A percentile compares a stretch with the other conserved stretches of the same genome.
Evolutionary conservation across 192 early-diverging fungal species (phyloP).

Genomic region (Coemansia sp.): DNA sequence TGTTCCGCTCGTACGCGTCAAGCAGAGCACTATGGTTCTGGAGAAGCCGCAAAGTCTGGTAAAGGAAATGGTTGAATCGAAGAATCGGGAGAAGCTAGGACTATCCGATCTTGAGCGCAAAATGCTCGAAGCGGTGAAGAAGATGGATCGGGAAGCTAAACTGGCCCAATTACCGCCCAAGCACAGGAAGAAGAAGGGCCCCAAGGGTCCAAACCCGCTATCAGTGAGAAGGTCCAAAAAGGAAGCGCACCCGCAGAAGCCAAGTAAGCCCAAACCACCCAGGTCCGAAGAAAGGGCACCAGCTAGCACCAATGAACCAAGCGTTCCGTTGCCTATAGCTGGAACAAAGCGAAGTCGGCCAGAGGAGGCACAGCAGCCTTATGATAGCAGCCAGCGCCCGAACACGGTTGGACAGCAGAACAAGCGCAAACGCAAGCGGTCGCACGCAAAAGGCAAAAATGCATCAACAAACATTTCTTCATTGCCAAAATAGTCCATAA

Average conservation of each 20-base stretch:
- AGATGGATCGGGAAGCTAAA: constrained; percentile 35
- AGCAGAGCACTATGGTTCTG: constrained; percentile 71
- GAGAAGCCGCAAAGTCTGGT: constrained; percentile 70
- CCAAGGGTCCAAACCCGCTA: constrained; percentile 84
- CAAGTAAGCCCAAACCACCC: not conserved
- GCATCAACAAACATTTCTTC: too few relatives aligned
- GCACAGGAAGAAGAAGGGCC: constrained; percentile 62
- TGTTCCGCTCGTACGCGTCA: constrained; percentile 84
- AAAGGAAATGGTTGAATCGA: constrained; percentile 36
- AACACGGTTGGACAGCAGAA: constrained; percentile 8
- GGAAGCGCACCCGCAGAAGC: constrained; percentile 3
- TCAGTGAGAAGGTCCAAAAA: constrained; percentile 73
- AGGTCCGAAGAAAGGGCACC: not conserved
- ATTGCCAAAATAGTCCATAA: too few relatives aligned
- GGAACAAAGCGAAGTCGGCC: constrained; percentile 18
- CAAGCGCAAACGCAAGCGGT: constrained; percentile 28
- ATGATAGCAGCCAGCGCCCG: not conserved
- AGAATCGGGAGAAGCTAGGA: constrained; percentile 52
- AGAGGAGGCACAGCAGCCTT: constrained; percentile 2
- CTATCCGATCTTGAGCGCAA: constrained; percentile 56
- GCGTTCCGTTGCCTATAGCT: not conserved
- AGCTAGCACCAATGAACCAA: not conserved
- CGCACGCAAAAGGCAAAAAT: not conserved
- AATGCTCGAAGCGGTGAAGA: constrained; percentile 57
- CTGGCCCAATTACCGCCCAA: constrained; percentile 18